Evolutionary conservation across 2,329 filamentous ascomycete genomes (phyloP), one percentile per base, ranked within the genome.

Genomic region (Fusarium mundagurra): DNA sequence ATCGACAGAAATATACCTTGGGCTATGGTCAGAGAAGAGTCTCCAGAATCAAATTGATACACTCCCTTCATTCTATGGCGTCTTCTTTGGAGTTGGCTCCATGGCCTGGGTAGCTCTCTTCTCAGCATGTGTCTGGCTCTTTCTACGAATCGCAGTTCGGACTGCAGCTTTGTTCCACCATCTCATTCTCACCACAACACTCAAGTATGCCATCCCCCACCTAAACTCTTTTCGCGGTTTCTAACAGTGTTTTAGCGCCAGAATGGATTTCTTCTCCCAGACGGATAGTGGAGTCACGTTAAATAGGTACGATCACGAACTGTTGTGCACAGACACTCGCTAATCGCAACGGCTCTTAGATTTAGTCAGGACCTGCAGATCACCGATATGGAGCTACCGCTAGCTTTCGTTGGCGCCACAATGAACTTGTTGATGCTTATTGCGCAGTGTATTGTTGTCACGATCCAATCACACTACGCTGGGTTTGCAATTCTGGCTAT

Each of bases 291-390:
- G 51, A 29, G 36, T 55, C 24, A 55, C 34, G 16, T 29, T 55
- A 10, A 55, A 55, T 34, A 55, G 51, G 51, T 55, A 55, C 24
- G 8, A n/a, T 33, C 22, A 34, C 48, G 31, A 51, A 51, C 48
- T 34, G 17, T 24, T 51, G 48, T 51, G 20, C 51, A 41, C 51
- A 41, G 51, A 55, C 51, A 31, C 1, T n/a, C 33, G 27, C 34
- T 55, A 55, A 55, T 41, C 51, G 24, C 24, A 39, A 14, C 34
- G 24, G 34, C 24, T 12, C 6, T 18, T 41, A 61, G 59, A 27
- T 61, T 61, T 31, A 61, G 59, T 9, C 59, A 61, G 24, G 59
- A 61, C 29, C 45, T 61, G 22, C 59, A 61, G 36, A 53, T 61
- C 27, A 61, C 48, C 22, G 59, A 61, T 24, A 61, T 54, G 27